These are phyloP conservation scores for Suillus occidentalis DNA, from an alignment of 768 basidiomycete species.

Conservation along the genomic window DNA sequence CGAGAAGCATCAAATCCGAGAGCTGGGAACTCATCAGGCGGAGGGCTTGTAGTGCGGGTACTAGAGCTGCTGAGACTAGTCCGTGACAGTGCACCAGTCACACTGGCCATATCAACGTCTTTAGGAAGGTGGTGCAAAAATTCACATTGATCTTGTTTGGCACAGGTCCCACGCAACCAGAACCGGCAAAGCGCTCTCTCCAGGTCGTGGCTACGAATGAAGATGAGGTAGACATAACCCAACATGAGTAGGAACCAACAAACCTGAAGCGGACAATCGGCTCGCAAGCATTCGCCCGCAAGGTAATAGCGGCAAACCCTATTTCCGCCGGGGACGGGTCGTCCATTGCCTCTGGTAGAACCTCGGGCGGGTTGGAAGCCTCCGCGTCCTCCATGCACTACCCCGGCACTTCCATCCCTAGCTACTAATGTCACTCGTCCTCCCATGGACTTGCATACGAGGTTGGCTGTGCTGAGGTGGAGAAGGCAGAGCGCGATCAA, in stretches of 20 bases:
- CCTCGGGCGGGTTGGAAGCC: slow-evolving; percentile 28
- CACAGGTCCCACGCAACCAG: slow-evolving; percentile 96
- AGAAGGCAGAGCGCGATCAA: slow-evolving; percentile 65
- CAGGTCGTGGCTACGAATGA: slow-evolving; percentile 74
- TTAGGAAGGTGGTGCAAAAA: slow-evolving; percentile 91
- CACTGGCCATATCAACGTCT: slow-evolving; percentile 73
- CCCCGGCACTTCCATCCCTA: slow-evolving; percentile 44
- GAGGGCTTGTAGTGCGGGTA: slow-evolving; percentile 31
- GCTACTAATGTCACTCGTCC: slow-evolving; percentile 67
- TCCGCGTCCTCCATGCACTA: slow-evolving; percentile 45
- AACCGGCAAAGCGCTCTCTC: slow-evolving; percentile 95
- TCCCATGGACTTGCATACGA: slow-evolving; percentile 63
- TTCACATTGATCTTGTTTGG: slow-evolving; percentile 95
- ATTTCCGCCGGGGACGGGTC: slow-evolving; percentile 53
- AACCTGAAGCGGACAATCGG: slow-evolving; percentile 99
- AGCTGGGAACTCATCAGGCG: slow-evolving; percentile 69
- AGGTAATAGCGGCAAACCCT: slow-evolving; percentile 96
- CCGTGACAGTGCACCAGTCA: slow-evolving; percentile 68
- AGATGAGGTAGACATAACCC: slow-evolving; percentile 9
- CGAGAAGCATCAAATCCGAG: slow-evolving; percentile 51
- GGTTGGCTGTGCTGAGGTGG: slow-evolving; percentile 39
- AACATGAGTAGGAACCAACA: slow-evolving; percentile 21
- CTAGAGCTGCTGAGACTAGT: slow-evolving; percentile 51
- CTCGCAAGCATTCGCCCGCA: slow-evolving; percentile 91
- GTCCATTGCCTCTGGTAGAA: slow-evolving; percentile 23